These are phyloP conservation scores for Solanum tarijense DNA, from an alignment of 257 asterid species.

Conservation along the genomic window DNA sequence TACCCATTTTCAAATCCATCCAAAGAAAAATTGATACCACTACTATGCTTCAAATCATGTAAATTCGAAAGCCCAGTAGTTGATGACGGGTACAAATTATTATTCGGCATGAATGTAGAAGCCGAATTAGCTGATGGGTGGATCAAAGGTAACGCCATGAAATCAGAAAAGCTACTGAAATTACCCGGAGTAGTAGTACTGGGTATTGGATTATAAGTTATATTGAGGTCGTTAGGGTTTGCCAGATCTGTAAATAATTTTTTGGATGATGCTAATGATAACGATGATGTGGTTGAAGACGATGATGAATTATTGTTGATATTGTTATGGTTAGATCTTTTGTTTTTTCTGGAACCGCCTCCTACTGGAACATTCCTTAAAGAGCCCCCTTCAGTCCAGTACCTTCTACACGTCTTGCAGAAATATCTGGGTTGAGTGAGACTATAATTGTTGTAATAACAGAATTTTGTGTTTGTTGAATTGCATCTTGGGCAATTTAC, in stretches of 20 bases:
- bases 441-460: slow-evolving; percentile 80
- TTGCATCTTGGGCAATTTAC: slow-evolving; percentile 75
- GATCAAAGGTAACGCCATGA: slow-evolving; percentile 15
- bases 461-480: slow-evolving; percentile 79
- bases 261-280: slow-evolving; percentile 10
- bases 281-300: slow-evolving; percentile 15
- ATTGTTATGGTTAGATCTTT: slow-evolving; percentile 12
- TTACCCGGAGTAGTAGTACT: neutral
- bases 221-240: slow-evolving; percentile 45
- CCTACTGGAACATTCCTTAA: slow-evolving; percentile 81
- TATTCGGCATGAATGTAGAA: slow-evolving; percentile 29
- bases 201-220: slow-evolving; percentile 5
- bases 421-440: slow-evolving; percentile 83
- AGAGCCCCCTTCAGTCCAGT: slow-evolving; percentile 87
- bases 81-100: slow-evolving; percentile 15
- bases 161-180: slow-evolving; percentile 6
- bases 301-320: neutral
- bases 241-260: slow-evolving; percentile 12
- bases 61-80: slow-evolving; percentile 13
- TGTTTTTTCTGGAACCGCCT: slow-evolving; percentile 77
- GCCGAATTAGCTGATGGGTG: slow-evolving; percentile 14
- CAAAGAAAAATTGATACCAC: slow-evolving; percentile 32
- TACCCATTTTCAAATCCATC: slow-evolving; percentile 31
- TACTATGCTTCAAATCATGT: slow-evolving; percentile 29
- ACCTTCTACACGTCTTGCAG: slow-evolving; percentile 79